phyloP scores from a whole-genome alignment of 768 basidiomycete genomes.

The Lanmaoa rubissima region DNA sequence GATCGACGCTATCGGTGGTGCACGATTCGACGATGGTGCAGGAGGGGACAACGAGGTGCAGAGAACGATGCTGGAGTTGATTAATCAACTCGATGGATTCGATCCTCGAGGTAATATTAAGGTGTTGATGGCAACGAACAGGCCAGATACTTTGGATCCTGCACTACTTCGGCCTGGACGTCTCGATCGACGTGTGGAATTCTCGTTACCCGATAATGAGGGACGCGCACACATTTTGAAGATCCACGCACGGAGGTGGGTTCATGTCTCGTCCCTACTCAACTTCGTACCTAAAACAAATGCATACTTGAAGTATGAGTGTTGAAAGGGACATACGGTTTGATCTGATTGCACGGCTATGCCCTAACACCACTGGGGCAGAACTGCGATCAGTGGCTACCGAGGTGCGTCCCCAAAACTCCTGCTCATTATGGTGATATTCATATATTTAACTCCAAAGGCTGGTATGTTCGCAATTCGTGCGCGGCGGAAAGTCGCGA shows the following conservation, averaged over 20 bases:
- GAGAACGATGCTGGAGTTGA: conserved; percentile 97
- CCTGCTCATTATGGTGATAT: conserved; percentile 63
- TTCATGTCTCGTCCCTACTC: conserved; percentile 5
- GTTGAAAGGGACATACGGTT: conserved; percentile 97
- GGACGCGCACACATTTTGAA: conserved; percentile 95
- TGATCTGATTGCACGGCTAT: conserved; percentile 93
- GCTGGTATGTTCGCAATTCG: conserved; percentile 99
- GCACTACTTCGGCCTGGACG: conserved; percentile 94
- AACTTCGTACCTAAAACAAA: background rate
- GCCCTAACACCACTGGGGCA: conserved; percentile 98
- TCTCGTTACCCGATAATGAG: conserved; percentile 91
- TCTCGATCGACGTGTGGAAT: conserved; percentile 95
- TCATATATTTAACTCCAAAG: conserved; percentile 76
- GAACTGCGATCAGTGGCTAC: conserved; percentile 96
- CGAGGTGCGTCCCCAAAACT: conserved; percentile 53
- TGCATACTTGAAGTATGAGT: conserved; percentile 69
- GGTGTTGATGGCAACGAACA: conserved; percentile 99
- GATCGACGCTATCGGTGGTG: conserved; percentile 97
- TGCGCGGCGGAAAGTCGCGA: conserved; percentile 92
- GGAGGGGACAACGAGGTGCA: conserved; percentile 99
- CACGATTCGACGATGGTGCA: conserved; percentile 96
- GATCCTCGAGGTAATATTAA: conserved; percentile 99
- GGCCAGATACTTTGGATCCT: conserved; percentile 97
- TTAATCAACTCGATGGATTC: conserved; percentile 98
- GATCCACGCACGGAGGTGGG: conserved; percentile 92